Percentiles rank a stretch among this genome's conserved stretches.
Evolutionary conservation across 83 land plant genomes (phyloP).

Genomic region (Larix sibirica): DNA sequence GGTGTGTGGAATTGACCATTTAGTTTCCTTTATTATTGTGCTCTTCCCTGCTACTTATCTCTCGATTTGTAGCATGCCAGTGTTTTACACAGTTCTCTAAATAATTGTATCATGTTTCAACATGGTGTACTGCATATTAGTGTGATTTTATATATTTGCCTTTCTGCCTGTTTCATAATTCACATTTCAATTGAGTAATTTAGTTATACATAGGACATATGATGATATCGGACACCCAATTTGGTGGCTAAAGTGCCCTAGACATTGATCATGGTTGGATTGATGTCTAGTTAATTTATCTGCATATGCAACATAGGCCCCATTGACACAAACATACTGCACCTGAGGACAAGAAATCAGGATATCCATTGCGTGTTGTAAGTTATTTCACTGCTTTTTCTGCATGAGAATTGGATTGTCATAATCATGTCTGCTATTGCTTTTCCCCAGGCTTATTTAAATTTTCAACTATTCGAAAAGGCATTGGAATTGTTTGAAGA

Average conservation of each 20-base stretch:
- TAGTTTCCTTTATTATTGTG: not conserved
- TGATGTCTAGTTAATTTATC: not conserved
- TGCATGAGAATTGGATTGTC: not conserved
- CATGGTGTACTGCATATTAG: not conserved
- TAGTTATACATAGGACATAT: not conserved
- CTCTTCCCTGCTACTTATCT: not conserved
- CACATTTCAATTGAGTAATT: slow-evolving; percentile 1
- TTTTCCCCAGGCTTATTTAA: slow-evolving; percentile 47
- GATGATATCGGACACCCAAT: not conserved
- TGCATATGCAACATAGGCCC: not conserved
- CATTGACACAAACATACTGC: not conserved
- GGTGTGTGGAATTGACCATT: not conserved
- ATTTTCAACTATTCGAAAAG: slow-evolving; percentile 73
- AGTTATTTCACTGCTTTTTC: not conserved
- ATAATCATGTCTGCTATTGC: not conserved
- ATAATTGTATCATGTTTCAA: not conserved
- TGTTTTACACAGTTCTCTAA: not conserved
- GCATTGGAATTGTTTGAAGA: slow-evolving; percentile 82
- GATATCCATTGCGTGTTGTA: not conserved
- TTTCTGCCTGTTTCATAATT: not conserved
- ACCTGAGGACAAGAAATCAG: not conserved
- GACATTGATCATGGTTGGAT: not conserved
- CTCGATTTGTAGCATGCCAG: not conserved
- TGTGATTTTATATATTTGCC: not conserved
- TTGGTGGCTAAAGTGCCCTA: not conserved